phyloP scores from a whole-genome alignment of 768 basidiomycete species.

The Lactarius vividus region DNA sequence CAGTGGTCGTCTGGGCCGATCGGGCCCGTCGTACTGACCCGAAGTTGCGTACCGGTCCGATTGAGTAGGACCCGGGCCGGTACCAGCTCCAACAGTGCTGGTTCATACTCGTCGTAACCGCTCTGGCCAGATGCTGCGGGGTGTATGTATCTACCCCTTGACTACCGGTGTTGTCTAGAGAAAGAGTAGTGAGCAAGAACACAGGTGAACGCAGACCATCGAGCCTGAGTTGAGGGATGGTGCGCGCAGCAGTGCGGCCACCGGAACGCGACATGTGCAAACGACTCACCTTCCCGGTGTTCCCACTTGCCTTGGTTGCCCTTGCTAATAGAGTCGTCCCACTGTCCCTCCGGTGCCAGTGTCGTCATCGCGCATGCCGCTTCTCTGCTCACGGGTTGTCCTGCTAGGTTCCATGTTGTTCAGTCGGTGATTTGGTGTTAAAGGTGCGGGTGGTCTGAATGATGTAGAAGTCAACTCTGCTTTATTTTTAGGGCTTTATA shows the following conservation, averaged over 20 bases:
- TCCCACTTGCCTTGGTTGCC: slow-evolving; percentile 16
- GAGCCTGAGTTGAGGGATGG: background rate
- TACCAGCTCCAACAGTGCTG: background rate
- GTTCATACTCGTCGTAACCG: background rate
- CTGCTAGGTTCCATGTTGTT: slow-evolving; percentile 9
- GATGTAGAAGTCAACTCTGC: background rate
- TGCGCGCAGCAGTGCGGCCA: background rate
- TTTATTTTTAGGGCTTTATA: slow-evolving; percentile 6
- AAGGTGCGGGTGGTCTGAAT: background rate
- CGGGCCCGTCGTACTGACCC: background rate
- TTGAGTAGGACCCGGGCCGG: background rate
- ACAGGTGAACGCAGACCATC: background rate
- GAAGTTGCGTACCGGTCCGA: slow-evolving; percentile 1
- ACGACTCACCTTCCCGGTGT: background rate
- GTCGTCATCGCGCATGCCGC: background rate
- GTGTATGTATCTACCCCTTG: background rate
- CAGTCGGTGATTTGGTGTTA: background rate
- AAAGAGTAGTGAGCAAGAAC: background rate
- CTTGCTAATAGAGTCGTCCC: background rate
- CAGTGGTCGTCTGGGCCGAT: background rate
- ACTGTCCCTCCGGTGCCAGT: background rate
- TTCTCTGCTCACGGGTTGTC: slow-evolving; percentile 2
- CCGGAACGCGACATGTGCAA: background rate
- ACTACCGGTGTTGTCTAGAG: background rate
- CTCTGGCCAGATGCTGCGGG: slow-evolving; percentile 4